Evolutionary conservation across 257 asterid genomes (phyloP).

Genomic region (Solanum arcanum): DNA sequence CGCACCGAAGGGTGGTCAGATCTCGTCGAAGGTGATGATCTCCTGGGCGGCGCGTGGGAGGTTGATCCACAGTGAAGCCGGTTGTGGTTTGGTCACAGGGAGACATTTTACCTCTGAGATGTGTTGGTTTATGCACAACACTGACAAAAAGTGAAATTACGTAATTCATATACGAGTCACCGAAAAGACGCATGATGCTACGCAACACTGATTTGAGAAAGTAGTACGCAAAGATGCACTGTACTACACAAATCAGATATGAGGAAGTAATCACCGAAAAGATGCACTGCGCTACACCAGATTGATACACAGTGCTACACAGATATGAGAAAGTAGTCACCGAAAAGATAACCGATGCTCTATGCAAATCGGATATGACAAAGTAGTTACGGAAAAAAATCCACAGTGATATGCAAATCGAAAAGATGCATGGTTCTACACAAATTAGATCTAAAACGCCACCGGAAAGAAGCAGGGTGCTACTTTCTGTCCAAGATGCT

Average conservation of each 20-base stretch:
- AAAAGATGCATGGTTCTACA: not conserved
- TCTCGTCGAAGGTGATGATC: not conserved
- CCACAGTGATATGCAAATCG: not conserved
- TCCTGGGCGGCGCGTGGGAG: not conserved
- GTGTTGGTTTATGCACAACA: not conserved
- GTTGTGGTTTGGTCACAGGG: not conserved
- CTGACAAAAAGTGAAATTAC: not conserved
- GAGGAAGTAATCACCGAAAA: not conserved
- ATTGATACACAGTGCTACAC: not conserved
- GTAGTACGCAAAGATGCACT: not conserved
- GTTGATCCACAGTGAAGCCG: not conserved
- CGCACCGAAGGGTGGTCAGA: not conserved
- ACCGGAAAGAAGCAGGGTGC: not conserved
- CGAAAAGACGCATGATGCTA: not conserved
- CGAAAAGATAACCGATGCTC: not conserved
- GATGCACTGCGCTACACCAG: not conserved
- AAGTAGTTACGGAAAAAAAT: not conserved
- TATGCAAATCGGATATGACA: not conserved
- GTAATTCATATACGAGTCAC: not conserved
- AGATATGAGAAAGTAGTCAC: not conserved
- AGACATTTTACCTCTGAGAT: not conserved
- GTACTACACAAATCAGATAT: not conserved
- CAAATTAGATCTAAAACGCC: not conserved
- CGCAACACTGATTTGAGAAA: not conserved
- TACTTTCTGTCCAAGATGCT: not conserved